Base-by-base conservation (phyloP, 1,284 basidiomycete species). In the Gymnopus androsaceus region DNA sequence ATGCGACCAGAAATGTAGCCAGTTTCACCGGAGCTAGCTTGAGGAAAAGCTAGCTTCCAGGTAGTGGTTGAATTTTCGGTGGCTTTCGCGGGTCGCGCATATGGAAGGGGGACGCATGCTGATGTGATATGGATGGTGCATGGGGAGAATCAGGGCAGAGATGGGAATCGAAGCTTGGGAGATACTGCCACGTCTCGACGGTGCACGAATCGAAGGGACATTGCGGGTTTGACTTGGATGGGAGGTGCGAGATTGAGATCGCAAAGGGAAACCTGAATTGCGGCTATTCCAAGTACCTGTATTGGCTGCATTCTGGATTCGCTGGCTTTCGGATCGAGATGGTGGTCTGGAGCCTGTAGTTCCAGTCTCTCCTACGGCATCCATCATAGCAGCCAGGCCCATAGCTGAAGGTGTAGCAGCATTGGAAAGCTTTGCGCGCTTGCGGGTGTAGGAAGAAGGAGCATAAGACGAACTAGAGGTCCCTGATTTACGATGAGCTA, bases 61-160 rank as follows among this genome's bases (percentile, higher is more conserved):
- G 78, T 73, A 2, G 88, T 88, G 75, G 69, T 51, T 80, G 77
- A 2, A 79, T 71, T 42, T 77, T 79, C 2, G 80, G 77, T 2
- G 88, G 88, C 63, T 77, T 83, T 27, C 82, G 78, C 1, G 88
- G 89, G 68, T 91, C 89, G 25, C 85, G 83, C 88, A 91, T 90
- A 64, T 90, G 87, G 63, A 84, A 91, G 8, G 75, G 75, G 36
- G 78, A 71, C 11, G 83, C 83, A 23, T 73, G 74, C 51, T 63
- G 69, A 37, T 57, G 54, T 23, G 74, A 67, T 48, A 91, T 63
- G 3, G 87, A 89, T 2, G 88, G 88, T 23, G 86, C 87, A 64
- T 88, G 88, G 0, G 89, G 88, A 11, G 85, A 83, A 91, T 76
- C 58, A 90, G 75, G 4, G 88, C 88, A 51, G 84, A 87, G 52